A percentile compares a stretch with the other conserved stretches of the same genome.
Evolutionary conservation across 2,329 filamentous ascomycete species (phyloP).

Genomic region (Pestalotiopsis sp.): DNA sequence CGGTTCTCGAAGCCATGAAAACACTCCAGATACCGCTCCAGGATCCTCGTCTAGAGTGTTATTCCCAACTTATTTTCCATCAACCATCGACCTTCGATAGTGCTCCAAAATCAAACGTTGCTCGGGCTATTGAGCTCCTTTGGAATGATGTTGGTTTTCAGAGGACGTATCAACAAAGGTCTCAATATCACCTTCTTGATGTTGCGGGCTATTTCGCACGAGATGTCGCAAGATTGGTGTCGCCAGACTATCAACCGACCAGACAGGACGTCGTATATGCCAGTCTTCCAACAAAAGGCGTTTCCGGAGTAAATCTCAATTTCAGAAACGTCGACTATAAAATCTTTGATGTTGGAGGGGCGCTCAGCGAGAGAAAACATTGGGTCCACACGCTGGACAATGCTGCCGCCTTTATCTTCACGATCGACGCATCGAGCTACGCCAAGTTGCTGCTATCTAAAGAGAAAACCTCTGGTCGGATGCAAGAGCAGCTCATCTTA

Average conservation of each 20-base stretch:
- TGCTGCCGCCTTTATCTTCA: neutral
- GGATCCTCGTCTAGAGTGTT: neutral
- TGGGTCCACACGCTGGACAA: neutral
- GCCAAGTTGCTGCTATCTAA: neutral
- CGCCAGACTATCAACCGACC: neutral
- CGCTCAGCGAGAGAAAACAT: neutral
- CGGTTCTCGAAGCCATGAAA: neutral
- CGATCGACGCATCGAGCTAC: neutral
- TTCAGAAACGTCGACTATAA: neutral
- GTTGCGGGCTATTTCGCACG: neutral
- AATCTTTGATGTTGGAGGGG: neutral
- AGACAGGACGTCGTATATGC: neutral
- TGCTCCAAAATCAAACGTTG: neutral
- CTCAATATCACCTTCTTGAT: neutral
- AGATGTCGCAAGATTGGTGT: neutral
- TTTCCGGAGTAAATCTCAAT: neutral
- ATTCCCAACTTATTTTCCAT: neutral
- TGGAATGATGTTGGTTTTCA: neutral
- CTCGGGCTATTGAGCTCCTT: neutral
- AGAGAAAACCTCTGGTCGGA: neutral
- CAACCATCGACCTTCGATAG: neutral
- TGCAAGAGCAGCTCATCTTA: neutral
- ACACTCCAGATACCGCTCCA: neutral
- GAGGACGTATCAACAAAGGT: neutral
- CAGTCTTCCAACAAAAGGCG: neutral